Conservation (phyloP, 495 filamentous ascomycete species). For the Mycothermus thermophilus region DNA sequence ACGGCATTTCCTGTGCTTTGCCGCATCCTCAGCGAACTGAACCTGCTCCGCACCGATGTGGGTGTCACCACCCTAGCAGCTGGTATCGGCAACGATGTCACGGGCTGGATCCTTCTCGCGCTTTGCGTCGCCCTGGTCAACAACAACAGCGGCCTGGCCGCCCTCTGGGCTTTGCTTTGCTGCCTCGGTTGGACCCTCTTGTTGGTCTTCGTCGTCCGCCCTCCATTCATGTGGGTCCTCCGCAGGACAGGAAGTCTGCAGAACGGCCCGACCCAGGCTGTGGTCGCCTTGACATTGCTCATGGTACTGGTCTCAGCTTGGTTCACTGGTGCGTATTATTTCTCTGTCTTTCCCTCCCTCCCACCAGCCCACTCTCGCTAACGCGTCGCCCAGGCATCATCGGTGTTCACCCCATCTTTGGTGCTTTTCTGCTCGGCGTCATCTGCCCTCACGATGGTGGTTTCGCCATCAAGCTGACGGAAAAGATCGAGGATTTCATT, state of each 20-base stretch:
- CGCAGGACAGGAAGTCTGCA: slow-evolving; percentile 62
- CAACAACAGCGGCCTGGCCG: slow-evolving; percentile 67
- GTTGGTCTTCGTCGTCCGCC: slow-evolving; percentile 60
- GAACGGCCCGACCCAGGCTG: slow-evolving; percentile 79
- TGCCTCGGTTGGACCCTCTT: slow-evolving; percentile 66
- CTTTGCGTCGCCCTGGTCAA: slow-evolving; percentile 93
- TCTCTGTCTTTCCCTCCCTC: too few relatives aligned
- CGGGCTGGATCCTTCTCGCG: slow-evolving; percentile 83
- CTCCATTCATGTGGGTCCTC: slow-evolving; percentile 63
- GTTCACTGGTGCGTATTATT: slow-evolving; percentile 56
- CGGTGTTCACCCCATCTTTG: slow-evolving; percentile 78
- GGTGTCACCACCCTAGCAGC: slow-evolving; percentile 87
- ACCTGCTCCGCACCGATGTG: slow-evolving; percentile 70
- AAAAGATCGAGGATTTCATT: slow-evolving; percentile 93
- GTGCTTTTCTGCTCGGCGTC: slow-evolving; percentile 72
- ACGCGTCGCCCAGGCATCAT: slow-evolving; percentile 47
- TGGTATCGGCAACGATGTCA: slow-evolving; percentile 88
- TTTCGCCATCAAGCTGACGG: slow-evolving; percentile 86
- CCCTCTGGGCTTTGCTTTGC: slow-evolving; percentile 73
- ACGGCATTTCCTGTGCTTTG: slow-evolving; percentile 94
- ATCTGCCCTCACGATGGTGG: slow-evolving; percentile 92
- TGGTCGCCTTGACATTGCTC: slow-evolving; percentile 71
- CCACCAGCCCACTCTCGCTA: too few relatives aligned
- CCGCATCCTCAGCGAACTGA: slow-evolving; percentile 85
- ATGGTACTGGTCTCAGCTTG: slow-evolving; percentile 73